These are phyloP conservation scores for Cardamine chenopodiifolia DNA, from an alignment of 345 rosid genomes.

Conservation along the genomic window DNA sequence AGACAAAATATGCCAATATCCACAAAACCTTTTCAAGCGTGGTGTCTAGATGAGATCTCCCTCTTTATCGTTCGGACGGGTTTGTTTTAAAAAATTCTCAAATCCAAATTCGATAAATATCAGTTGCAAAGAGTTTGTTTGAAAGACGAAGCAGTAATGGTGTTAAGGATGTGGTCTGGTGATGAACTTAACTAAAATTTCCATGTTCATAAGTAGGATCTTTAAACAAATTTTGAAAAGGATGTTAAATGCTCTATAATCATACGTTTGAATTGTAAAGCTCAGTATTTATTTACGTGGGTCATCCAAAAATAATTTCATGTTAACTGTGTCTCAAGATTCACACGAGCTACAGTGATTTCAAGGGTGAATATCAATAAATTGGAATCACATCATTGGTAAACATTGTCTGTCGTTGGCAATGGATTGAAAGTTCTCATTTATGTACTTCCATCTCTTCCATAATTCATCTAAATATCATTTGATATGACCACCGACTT, in stretches of 20 bases:
- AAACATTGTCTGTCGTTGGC: conserved; percentile 29
- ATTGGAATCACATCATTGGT: conserved; percentile 14
- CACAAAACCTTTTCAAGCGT: neutral
- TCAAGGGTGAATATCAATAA: conserved; percentile 9
- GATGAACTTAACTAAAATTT: neutral
- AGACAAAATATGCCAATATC: neutral
- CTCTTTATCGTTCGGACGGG: neutral
- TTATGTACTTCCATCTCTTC: conserved; percentile 9
- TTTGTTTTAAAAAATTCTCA: neutral
- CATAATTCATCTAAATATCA: neutral
- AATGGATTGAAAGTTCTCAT: conserved; percentile 11
- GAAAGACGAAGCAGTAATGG: neutral
- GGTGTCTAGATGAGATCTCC: neutral
- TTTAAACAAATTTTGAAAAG: neutral
- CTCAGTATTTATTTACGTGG: neutral
- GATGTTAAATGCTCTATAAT: neutral
- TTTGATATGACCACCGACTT: neutral
- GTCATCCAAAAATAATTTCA: conserved; percentile 15
- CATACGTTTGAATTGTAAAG: neutral
- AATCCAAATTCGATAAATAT: neutral
- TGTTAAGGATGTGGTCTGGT: neutral
- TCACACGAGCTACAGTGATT: neutral
- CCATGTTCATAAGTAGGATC: neutral
- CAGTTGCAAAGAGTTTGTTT: neutral
- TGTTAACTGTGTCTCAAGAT: neutral